These are phyloP conservation scores for Acorus calamus DNA, from an alignment of 106 monocot species.

Conservation along the genomic window DNA sequence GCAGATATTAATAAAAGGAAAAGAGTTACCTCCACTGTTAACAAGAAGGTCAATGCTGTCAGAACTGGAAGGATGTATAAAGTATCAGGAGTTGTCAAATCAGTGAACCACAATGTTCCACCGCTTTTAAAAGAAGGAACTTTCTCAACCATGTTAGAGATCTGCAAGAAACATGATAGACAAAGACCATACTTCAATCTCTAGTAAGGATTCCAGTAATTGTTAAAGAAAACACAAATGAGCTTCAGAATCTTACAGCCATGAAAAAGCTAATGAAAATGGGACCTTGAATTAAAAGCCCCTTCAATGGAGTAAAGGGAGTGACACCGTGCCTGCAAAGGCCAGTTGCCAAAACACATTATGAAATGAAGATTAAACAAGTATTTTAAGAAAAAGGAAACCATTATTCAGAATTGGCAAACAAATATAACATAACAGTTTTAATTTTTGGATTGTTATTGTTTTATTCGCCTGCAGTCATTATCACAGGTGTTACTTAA, in stretches of 20 bases:
- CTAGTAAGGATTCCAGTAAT: no score
- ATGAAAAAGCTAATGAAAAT: constrained; percentile 93
- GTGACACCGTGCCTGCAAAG: constrained; percentile 80
- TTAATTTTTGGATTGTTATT: no score
- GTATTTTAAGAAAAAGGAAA: neutral
- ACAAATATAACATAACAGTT: no score
- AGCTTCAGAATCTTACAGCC: constrained; percentile 45
- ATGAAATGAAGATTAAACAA: neutral
- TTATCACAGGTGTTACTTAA: no score
- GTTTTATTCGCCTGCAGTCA: no score
- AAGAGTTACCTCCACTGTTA: constrained; percentile 72
- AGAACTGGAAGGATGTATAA: constrained; percentile 65
- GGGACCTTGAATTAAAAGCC: constrained; percentile 79
- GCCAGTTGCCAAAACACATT: constrained; percentile 4
- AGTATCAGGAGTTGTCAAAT: constrained; percentile 87
- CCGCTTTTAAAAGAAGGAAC: constrained; percentile 95
- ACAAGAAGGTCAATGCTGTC: constrained; percentile 64
- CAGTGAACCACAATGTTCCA: constrained; percentile 85
- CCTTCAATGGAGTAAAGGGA: constrained; percentile 88
- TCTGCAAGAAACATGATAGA: constrained; percentile 26
- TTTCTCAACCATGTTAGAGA: constrained; percentile 93
- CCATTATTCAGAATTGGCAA: neutral
- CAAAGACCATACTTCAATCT: no score
- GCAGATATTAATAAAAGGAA: neutral
- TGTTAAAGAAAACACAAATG: no score